Evolutionary conservation across 2,329 filamentous ascomycete species (phyloP).

Genomic region (Venturia effusa): DNA sequence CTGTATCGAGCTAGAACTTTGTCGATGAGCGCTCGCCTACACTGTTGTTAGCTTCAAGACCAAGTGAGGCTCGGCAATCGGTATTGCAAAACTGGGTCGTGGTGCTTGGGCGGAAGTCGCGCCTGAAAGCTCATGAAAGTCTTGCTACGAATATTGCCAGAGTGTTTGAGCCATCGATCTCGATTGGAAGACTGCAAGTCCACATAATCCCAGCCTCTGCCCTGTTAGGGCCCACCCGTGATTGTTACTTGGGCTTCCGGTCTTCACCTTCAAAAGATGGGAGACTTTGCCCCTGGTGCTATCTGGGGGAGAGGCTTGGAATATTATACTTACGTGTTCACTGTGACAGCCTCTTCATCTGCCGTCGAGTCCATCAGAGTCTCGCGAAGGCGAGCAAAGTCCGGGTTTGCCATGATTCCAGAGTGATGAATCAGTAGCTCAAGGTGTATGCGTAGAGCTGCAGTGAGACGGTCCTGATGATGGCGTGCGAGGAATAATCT

Average conservation of each 20-base stretch:
- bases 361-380: constrained; percentile 77
- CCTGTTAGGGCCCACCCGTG: not conserved
- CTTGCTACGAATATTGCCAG: not conserved
- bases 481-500: not conserved
- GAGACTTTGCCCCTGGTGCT: not conserved
- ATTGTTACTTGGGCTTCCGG: not conserved
- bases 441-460: not conserved
- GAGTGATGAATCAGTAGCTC: not conserved
- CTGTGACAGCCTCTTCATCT: constrained; percentile 93
- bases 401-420: not conserved
- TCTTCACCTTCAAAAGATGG: not conserved
- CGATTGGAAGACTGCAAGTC: not conserved
- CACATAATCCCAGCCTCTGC: not conserved
- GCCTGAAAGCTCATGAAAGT: not conserved
- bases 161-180: not conserved
- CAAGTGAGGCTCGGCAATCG: not conserved
- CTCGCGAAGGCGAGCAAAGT: constrained; percentile 63
- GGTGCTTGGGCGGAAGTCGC: not conserved
- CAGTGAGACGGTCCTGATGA: not conserved
- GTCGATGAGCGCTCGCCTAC: constrained; percentile 72
- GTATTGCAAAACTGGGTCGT: not conserved
- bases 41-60: not conserved
- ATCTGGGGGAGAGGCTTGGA: not conserved
- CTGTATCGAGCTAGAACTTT: constrained; percentile 95
- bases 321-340: constrained; percentile 55